phyloP scores from a whole-genome alignment of 345 rosid species.

The Diplotaxis tenuifolia region DNA sequence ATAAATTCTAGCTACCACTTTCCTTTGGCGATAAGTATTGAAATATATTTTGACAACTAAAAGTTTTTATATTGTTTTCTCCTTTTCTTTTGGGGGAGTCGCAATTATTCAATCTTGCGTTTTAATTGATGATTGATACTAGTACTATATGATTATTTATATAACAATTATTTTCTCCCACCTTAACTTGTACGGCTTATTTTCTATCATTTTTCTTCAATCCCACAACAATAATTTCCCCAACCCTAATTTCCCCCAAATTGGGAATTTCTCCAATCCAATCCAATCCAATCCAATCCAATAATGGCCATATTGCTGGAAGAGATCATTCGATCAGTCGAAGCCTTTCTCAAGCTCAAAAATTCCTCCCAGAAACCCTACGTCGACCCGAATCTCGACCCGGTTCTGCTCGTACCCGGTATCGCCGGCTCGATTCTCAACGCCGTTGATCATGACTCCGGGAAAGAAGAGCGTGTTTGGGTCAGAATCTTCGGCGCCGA shows the following conservation, averaged over 20 bases:
- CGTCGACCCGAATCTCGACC: constrained; percentile 81
- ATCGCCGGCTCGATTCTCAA: constrained; percentile 82
- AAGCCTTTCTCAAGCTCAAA: constrained; percentile 59
- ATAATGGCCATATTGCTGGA: constrained; percentile 62
- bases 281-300: too few relatives aligned
- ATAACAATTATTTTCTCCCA: constrained; percentile 6
- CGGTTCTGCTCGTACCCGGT: constrained; percentile 86
- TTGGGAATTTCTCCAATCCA: constrained; percentile 11
- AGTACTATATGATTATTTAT: not conserved
- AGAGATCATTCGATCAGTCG: constrained; percentile 72
- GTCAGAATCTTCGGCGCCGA: constrained; percentile 83
- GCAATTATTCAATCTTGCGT: not conserved
- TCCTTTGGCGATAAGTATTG: not conserved
- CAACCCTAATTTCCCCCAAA: constrained; percentile 27
- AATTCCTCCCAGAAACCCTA: constrained; percentile 53
- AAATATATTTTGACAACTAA: not conserved
- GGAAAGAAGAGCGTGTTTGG: constrained; percentile 84
- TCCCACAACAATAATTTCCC: constrained; percentile 12
- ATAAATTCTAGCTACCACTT: not conserved
- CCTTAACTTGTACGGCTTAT: constrained; percentile 38
- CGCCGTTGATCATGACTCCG: constrained; percentile 60
- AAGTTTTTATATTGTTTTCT: not conserved
- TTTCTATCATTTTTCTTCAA: constrained; percentile 6
- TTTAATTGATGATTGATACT: not conserved
- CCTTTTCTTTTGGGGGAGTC: not conserved